A percentile compares a stretch with the other conserved stretches of the same genome.
phyloP scores from a whole-genome alignment of 495 filamentous ascomycete species.

The Penicillium subrubescens region DNA sequence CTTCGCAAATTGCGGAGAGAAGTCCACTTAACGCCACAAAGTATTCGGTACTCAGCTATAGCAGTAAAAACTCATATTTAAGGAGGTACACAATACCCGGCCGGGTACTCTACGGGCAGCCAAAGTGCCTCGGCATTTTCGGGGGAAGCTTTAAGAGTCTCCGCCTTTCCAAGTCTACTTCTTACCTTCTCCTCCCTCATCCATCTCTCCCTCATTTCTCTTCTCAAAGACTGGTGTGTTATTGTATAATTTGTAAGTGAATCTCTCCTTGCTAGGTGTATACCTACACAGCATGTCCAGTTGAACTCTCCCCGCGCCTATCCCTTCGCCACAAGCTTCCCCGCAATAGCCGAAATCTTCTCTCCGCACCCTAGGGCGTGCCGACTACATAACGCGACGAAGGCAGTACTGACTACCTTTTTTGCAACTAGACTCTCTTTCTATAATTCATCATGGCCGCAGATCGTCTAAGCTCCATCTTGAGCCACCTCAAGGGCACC shows the following conservation, averaged over 20 bases:
- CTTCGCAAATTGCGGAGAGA: neutral
- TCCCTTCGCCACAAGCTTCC: slow-evolving; percentile 22
- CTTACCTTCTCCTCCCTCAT: slow-evolving; percentile 4
- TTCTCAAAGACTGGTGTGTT: slow-evolving; percentile 1
- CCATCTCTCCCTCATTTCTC: neutral
- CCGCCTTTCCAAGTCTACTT: slow-evolving; percentile 1
- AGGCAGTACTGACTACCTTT: neutral
- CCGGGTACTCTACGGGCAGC: slow-evolving; percentile 11
- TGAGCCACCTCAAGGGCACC: slow-evolving; percentile 77
- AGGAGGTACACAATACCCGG: slow-evolving; percentile 18
- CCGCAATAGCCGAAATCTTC: slow-evolving; percentile 23
- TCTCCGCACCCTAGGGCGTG: neutral
- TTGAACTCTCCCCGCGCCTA: neutral
- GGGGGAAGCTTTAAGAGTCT: slow-evolving; percentile 24
- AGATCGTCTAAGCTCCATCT: slow-evolving; percentile 81
- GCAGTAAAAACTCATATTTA: accelerated
- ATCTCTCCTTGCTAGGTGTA: neutral
- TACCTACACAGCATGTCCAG: neutral
- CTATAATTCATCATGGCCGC: slow-evolving; percentile 66
- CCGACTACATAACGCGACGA: neutral
- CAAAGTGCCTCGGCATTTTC: slow-evolving; percentile 33
- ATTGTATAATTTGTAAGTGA: slow-evolving; percentile 20
- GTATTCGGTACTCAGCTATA: slow-evolving; percentile 7
- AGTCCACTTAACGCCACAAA: neutral
- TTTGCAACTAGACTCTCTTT: neutral